phyloP scores from a whole-genome alignment of 345 rosid genomes.

The Luvunga scandens region DNA sequence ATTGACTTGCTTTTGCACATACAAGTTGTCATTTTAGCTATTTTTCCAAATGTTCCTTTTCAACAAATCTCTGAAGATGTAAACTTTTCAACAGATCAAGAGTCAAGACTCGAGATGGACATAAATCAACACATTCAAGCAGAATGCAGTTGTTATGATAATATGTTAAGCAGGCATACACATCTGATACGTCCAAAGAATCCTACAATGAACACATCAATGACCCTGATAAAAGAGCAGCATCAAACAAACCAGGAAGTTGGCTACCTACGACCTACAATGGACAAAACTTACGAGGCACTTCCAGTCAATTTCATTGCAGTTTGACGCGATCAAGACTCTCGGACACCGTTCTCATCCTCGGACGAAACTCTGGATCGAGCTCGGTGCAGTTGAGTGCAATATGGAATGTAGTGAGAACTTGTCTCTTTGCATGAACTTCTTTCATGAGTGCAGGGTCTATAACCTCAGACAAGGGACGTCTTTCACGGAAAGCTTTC shows the following conservation, averaged over 20 bases:
- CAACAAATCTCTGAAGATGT: neutral
- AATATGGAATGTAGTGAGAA: constrained; percentile 60
- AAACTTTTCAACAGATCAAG: neutral
- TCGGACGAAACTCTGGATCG: constrained; percentile 86
- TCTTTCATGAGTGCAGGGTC: constrained; percentile 60
- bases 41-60: no score
- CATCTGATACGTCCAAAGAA: constrained; percentile 1
- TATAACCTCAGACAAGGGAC: constrained; percentile 67
- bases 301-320: constrained; percentile 24
- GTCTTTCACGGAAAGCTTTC: constrained; percentile 65
- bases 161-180: neutral
- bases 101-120: neutral
- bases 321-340: constrained; percentile 65
- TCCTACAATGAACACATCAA: constrained; percentile 9
- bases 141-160: constrained; percentile 8
- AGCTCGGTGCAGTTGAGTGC: constrained; percentile 87
- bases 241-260: neutral
- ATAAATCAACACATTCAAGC: constrained; percentile 2
- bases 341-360: constrained; percentile 84
- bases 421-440: constrained; percentile 69
- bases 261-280: neutral
- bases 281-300: constrained; percentile 17
- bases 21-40: neutral
- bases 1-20: neutral
- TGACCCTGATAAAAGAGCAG: neutral